These are phyloP conservation scores for Heliamphora pulchella DNA, from an alignment of 179 eudicot genomes.

Conservation along the genomic window DNA sequence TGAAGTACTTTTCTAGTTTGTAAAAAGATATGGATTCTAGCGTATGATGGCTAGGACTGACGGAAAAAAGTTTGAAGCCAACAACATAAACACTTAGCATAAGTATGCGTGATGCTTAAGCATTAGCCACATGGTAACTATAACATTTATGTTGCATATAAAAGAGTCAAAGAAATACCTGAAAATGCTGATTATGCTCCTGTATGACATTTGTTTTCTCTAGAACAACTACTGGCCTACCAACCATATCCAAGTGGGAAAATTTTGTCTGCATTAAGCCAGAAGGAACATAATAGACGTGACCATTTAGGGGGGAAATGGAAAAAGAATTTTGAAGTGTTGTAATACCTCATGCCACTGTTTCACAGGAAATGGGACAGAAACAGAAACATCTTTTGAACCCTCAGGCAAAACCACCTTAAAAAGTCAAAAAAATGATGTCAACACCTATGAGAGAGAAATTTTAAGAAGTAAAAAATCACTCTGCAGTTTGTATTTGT, in stretches of 20 bases:
- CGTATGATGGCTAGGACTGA: neutral
- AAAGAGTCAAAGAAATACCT: conserved; percentile 40
- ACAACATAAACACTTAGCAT: neutral
- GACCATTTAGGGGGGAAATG: neutral
- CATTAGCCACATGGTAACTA: neutral
- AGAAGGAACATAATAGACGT: conserved; percentile 2
- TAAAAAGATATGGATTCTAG: neutral
- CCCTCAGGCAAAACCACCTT: conserved; percentile 97
- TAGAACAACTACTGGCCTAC: conserved; percentile 86
- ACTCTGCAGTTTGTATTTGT: neutral
- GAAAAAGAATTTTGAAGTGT: neutral
- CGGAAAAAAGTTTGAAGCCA: neutral
- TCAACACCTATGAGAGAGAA: neutral
- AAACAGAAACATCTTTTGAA: conserved; percentile 67
- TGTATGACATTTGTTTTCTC: conserved; percentile 68
- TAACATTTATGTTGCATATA: neutral
- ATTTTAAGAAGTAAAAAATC: neutral
- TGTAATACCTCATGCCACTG: conserved; percentile 60
- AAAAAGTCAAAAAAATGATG: conserved; percentile 14
- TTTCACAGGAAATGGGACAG: conserved; percentile 75
- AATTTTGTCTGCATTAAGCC: conserved; percentile 49
- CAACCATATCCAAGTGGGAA: conserved; percentile 84
- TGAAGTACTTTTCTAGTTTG: neutral
- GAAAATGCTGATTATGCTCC: conserved; percentile 80
- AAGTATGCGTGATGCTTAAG: neutral